Evolutionary conservation across 2,329 filamentous ascomycete genomes (phyloP).

Genomic region (Periconia sp.): DNA sequence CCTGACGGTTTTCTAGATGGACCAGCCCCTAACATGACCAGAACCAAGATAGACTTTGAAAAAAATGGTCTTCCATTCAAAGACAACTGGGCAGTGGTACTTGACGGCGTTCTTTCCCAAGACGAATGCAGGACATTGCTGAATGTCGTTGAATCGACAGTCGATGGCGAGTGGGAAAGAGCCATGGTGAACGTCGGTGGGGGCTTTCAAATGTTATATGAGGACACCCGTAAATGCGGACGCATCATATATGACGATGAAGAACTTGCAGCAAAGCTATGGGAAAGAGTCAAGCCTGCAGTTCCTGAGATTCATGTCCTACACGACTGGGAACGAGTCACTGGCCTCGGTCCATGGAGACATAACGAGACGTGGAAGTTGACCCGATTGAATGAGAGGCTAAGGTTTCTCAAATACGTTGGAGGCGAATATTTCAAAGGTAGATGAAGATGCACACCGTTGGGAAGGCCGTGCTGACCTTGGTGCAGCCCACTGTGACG

Average conservation of each 20-base stretch:
- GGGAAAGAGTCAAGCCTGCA: constrained; percentile 56
- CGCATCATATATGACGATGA: constrained; percentile 74
- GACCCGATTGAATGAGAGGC: constrained; percentile 66
- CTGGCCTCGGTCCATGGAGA: constrained; percentile 48
- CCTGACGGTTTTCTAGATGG: constrained; percentile 53
- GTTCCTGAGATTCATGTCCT: constrained; percentile 54
- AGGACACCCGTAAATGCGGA: constrained; percentile 68
- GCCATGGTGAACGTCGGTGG: constrained; percentile 69
- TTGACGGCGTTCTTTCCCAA: constrained; percentile 65
- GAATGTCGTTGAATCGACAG: constrained; percentile 32
- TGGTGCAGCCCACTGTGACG: constrained; percentile 65
- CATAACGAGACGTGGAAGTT: constrained; percentile 48
- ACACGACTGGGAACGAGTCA: constrained; percentile 39
- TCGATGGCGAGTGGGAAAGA: constrained; percentile 58
- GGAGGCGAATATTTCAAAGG: constrained; percentile 71
- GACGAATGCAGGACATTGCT: constrained; percentile 58
- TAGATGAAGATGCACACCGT: constrained; percentile 10
- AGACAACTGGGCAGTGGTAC: constrained; percentile 59
- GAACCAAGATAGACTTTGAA: constrained; percentile 57
- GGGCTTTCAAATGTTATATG: constrained; percentile 60
- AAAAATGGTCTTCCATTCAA: constrained; percentile 53
- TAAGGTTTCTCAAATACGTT: constrained; percentile 75
- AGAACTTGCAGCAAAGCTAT: constrained; percentile 64
- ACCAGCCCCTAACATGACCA: constrained; percentile 50
- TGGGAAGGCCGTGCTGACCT: constrained; percentile 12